These are phyloP conservation scores for Capsicum pubescens DNA, from an alignment of 257 asterid species.

Conservation along the genomic window DNA sequence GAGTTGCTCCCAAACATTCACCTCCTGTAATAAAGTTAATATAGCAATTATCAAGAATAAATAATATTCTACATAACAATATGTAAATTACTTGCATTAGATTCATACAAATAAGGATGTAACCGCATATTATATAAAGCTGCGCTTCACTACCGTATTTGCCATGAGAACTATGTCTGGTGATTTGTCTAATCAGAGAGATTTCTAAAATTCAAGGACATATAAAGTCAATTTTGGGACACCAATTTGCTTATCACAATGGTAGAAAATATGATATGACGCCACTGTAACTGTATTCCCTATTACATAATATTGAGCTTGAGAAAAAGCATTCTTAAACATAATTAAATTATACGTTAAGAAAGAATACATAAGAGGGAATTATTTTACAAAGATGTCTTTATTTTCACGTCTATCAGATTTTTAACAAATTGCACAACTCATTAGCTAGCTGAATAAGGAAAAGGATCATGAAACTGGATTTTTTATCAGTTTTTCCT, in stretches of 20 bases:
- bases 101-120: neutral
- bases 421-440: neutral
- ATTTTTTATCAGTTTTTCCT: too few species aligned
- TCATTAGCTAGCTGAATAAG: neutral
- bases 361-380: neutral
- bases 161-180: neutral
- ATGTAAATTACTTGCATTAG: neutral
- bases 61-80: neutral
- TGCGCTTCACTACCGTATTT: neutral
- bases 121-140: neutral
- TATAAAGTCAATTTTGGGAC: neutral
- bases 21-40: constrained; percentile 62
- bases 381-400: neutral
- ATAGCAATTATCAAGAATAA: neutral
- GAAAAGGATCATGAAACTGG: neutral
- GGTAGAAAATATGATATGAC: neutral
- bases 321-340: neutral
- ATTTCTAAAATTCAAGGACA: neutral
- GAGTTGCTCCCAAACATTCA: constrained; percentile 80
- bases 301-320: neutral
- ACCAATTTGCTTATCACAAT: neutral
- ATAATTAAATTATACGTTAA: too few species aligned
- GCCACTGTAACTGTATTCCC: neutral
- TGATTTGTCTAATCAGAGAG: neutral
- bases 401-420: too few species aligned